phyloP scores from a whole-genome alignment of 306 rosid genomes.

The Pachyrhizus erosus region DNA sequence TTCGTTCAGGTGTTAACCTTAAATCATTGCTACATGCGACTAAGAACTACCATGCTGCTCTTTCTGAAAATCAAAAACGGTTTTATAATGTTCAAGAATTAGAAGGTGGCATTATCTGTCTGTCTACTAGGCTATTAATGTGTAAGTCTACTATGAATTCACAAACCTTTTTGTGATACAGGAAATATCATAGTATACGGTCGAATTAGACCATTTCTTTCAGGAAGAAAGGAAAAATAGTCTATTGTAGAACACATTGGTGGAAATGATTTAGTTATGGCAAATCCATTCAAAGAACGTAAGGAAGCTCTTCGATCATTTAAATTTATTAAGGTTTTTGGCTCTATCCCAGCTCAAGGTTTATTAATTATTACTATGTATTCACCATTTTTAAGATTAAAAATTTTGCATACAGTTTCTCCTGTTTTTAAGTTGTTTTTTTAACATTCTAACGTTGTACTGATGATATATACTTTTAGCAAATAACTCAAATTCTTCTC shows the following conservation, averaged over 20 bases:
- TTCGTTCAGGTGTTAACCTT: constrained; percentile 48
- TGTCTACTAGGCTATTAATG: neutral
- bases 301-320: constrained; percentile 50
- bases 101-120: constrained; percentile 45
- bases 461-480: neutral
- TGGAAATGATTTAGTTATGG: constrained; percentile 49
- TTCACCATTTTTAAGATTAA: neutral
- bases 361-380: constrained; percentile 28
- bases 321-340: constrained; percentile 49
- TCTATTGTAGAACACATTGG: constrained; percentile 48
- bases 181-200: constrained; percentile 74
- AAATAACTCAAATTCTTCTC: neutral
- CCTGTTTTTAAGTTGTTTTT: constrained; percentile 4
- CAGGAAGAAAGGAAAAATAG: constrained; percentile 45
- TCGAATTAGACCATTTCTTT: constrained; percentile 58
- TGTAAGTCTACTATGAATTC: constrained; percentile 8
- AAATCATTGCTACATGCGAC: constrained; percentile 45
- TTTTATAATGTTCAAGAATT: constrained; percentile 55
- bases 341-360: constrained; percentile 54
- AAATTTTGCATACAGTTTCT: constrained; percentile 8
- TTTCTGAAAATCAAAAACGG: constrained; percentile 48
- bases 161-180: constrained; percentile 28
- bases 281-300: constrained; percentile 54
- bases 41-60: constrained; percentile 41
- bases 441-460: constrained; percentile 30